Conservation (phyloP, 2,329 filamentous ascomycete genomes). For the Pseudogymnoascus sp. region DNA sequence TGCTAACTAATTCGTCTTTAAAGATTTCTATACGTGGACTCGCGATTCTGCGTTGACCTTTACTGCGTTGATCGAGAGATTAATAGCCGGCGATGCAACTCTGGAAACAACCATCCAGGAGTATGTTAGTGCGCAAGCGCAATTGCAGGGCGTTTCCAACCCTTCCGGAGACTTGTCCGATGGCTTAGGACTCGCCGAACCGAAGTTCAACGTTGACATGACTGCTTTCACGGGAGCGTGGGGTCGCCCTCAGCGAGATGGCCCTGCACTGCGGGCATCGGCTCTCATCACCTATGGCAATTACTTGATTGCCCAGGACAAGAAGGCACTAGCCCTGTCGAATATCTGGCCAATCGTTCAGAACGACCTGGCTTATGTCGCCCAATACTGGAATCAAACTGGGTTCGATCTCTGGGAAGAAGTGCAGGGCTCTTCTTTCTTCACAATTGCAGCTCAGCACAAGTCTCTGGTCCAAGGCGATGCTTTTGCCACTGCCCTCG, state of each 20-base stretch:
- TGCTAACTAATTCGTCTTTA: background rate
- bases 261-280: constrained; percentile 68
- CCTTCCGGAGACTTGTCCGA: constrained; percentile 38
- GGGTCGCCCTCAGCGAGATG: constrained; percentile 76
- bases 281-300: constrained; percentile 66
- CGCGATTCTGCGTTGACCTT: constrained; percentile 65
- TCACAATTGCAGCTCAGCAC: constrained; percentile 64
- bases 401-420: constrained; percentile 82
- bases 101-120: constrained; percentile 52
- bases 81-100: constrained; percentile 46
- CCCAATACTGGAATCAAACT: constrained; percentile 61
- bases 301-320: constrained; percentile 61
- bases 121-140: constrained; percentile 61
- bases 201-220: constrained; percentile 63
- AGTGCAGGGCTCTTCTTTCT: constrained; percentile 69
- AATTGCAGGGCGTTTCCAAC: constrained; percentile 51
- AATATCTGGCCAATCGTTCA: constrained; percentile 67
- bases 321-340: constrained; percentile 34
- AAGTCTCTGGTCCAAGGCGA: constrained; percentile 62
- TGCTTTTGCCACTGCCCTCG: constrained; percentile 56
- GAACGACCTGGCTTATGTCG: constrained; percentile 70
- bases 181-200: constrained; percentile 55
- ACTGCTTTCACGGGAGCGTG: constrained; percentile 58
- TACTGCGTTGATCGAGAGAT: constrained; percentile 59
- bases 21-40: constrained; percentile 76